Evolutionary conservation across 495 filamentous ascomycete genomes (phyloP).

Genomic region (Staphylotrichum tortipilum): DNA sequence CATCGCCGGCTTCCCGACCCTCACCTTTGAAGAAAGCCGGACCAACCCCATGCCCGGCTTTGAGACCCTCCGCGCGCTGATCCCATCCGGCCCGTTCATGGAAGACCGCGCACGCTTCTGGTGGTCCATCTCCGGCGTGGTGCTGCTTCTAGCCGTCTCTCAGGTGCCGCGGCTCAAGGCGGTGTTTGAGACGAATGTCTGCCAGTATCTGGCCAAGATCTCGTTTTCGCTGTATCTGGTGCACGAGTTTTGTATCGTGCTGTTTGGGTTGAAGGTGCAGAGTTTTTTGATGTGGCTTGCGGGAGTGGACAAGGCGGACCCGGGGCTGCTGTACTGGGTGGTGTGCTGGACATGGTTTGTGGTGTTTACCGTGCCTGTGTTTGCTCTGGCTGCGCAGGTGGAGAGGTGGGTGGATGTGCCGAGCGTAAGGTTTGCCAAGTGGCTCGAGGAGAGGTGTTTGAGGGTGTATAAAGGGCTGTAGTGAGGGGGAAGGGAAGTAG

Average conservation of each 20-base stretch:
- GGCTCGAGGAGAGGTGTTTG: not conserved
- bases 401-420: conserved; percentile 1
- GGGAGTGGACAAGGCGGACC: not conserved
- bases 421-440: conserved; percentile 2
- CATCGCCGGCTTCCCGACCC: not conserved
- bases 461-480: not conserved
- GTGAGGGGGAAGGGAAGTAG: no score
- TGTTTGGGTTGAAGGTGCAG: not conserved
- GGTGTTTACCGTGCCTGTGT: not conserved
- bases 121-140: not conserved
- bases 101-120: conserved; percentile 1
- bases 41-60: not conserved
- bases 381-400: conserved; percentile 1
- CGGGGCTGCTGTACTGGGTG: not conserved
- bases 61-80: not conserved
- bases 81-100: not conserved
- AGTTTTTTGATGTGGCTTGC: not conserved
- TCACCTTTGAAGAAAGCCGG: not conserved
- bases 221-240: conserved; percentile 9
- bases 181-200: conserved; percentile 1
- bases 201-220: conserved; percentile 10
- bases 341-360: not conserved
- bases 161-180: not conserved
- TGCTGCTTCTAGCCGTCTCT: not conserved
- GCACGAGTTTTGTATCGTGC: not conserved